These are phyloP conservation scores for Colletotrichum chrysophilum DNA, from an alignment of 2,329 filamentous ascomycete genomes.

Conservation along the genomic window DNA sequence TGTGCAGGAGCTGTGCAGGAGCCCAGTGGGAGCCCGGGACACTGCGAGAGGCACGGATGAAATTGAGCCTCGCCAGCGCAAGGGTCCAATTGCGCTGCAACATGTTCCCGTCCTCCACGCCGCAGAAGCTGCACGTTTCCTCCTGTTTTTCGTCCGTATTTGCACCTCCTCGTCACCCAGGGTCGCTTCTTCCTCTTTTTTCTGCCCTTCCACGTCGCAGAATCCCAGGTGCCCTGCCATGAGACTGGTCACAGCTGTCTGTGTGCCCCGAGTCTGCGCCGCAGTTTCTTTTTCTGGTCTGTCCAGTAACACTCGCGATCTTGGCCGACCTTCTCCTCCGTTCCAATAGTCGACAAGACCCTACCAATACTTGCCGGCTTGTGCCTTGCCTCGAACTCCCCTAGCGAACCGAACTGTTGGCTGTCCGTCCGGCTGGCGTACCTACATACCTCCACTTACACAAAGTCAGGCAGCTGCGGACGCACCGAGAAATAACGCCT, in stretches of 20 bases:
- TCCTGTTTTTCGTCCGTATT: not conserved
- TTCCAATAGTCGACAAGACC: not conserved
- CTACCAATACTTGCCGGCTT: not conserved
- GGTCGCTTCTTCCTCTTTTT: not conserved
- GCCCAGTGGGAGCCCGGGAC: not conserved
- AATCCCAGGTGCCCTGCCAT: not conserved
- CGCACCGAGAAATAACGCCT: not conserved
- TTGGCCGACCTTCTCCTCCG: not conserved
- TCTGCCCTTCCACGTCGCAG: not conserved
- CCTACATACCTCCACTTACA: not conserved
- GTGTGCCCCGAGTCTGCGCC: not conserved
- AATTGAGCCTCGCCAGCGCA: not conserved
- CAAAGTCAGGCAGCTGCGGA: not conserved
- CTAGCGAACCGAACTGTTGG: not conserved
- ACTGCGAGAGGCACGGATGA: not conserved
- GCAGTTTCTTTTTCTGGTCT: not conserved
- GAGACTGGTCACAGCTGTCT: slow-evolving; percentile 14
- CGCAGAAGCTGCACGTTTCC: slow-evolving; percentile 6
- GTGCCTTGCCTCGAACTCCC: not conserved
- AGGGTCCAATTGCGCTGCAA: slow-evolving; percentile 5
- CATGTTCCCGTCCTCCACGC: not conserved
- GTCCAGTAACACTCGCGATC: not conserved
- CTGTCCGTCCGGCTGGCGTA: not conserved
- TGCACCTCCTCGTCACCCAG: not conserved
- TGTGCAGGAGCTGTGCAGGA: not conserved